phyloP scores from a whole-genome alignment of 495 filamentous ascomycete genomes.

The Xylaria curta region DNA sequence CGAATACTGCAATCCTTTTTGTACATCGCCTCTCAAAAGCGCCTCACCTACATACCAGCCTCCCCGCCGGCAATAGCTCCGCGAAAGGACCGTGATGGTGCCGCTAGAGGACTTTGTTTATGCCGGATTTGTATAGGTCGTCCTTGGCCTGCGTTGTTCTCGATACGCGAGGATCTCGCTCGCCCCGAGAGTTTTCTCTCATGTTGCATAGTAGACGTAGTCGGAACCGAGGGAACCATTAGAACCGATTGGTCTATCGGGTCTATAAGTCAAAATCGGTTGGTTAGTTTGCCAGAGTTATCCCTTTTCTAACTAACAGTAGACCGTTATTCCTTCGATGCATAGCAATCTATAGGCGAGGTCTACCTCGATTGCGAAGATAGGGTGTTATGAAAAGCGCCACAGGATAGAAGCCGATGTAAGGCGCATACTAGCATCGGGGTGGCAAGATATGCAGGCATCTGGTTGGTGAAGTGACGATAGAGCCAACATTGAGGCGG shows the following conservation, averaged over 20 bases:
- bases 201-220: not conserved
- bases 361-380: not conserved
- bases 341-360: too few species aligned
- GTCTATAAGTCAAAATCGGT: not conserved
- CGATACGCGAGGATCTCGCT: not conserved
- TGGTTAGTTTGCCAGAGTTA: not conserved
- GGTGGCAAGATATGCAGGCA: too few species aligned
- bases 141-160: not conserved
- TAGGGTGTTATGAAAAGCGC: not conserved
- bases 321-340: not conserved
- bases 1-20: too few species aligned
- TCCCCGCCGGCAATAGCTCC: slow-evolving; percentile 2
- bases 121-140: not conserved
- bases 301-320: too few species aligned
- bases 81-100: slow-evolving; percentile 22
- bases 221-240: not conserved
- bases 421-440: not conserved
- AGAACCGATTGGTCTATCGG: not conserved
- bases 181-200: not conserved
- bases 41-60: slow-evolving; percentile 1
- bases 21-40: too few species aligned
- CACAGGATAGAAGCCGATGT: not conserved
- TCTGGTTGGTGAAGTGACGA: not conserved
- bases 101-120: slow-evolving; percentile 1
- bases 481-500: not conserved